phyloP scores from a whole-genome alignment of 768 basidiomycete species.

The Solioccasus polychromus region DNA sequence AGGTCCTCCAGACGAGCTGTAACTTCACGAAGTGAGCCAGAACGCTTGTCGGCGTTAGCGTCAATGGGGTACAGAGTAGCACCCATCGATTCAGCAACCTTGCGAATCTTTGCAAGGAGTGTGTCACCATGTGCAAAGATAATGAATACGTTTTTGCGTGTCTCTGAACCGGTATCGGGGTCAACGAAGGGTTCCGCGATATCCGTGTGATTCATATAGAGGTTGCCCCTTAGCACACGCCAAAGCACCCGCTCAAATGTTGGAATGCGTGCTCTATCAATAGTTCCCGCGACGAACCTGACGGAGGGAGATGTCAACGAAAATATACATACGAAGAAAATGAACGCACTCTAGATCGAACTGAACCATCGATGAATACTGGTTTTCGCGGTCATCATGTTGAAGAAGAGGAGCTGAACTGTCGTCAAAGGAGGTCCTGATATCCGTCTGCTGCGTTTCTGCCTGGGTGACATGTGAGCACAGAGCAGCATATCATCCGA shows the following conservation, averaged over 20 bases:
- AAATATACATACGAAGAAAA: background rate
- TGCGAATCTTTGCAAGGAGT: constrained; percentile 93
- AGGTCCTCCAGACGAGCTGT: constrained; percentile 87
- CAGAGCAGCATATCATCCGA: background rate
- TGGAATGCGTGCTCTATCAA: constrained; percentile 86
- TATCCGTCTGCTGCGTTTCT: constrained; percentile 72
- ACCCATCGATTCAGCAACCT: constrained; percentile 98
- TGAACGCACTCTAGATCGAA: constrained; percentile 84
- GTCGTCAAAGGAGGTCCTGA: constrained; percentile 88
- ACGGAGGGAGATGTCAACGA: background rate
- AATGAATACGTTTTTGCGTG: constrained; percentile 98
- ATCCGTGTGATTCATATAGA: constrained; percentile 99
- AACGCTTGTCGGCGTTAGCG: constrained; percentile 87
- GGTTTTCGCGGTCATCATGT: constrained; percentile 81
- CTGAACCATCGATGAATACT: constrained; percentile 51
- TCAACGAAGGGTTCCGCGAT: constrained; percentile 92
- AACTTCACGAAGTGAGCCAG: constrained; percentile 87
- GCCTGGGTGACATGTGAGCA: constrained; percentile 48
- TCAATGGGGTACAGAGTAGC: constrained; percentile 97
- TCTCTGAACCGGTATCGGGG: constrained; percentile 76
- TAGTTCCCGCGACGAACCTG: constrained; percentile 94
- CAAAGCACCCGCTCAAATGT: constrained; percentile 97
- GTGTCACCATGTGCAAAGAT: constrained; percentile 97
- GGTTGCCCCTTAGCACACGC: constrained; percentile 95
- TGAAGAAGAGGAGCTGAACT: constrained; percentile 87